A percentile compares a stretch with the other conserved stretches of the same genome.
Evolutionary conservation across 805 yeast species (phyloP).

Genomic region (Wickerhamiella azyma): DNA sequence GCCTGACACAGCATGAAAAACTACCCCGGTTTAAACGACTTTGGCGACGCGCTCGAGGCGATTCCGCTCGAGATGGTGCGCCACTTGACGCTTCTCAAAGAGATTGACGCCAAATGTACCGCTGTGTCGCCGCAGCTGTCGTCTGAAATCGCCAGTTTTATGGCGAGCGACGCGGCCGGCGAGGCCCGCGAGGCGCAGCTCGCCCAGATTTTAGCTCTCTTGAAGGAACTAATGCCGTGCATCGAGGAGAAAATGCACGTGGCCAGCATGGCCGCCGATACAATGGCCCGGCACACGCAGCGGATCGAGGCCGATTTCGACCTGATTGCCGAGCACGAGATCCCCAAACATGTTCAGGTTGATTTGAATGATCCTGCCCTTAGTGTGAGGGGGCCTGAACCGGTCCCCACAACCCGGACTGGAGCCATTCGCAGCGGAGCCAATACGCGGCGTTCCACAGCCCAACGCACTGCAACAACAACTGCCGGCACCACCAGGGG

Average conservation of each 20-base stretch:
- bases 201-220: constrained; percentile 29
- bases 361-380: constrained; percentile 78
- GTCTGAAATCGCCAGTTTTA: constrained; percentile 37
- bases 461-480: not conserved
- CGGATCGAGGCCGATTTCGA: constrained; percentile 74
- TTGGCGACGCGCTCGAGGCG: constrained; percentile 82
- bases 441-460: not conserved
- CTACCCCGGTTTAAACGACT: constrained; percentile 81
- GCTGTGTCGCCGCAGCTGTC: constrained; percentile 56
- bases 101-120: constrained; percentile 88
- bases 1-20: not conserved
- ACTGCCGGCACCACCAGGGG: not conserved
- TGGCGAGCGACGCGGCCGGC: constrained; percentile 23
- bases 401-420: not conserved
- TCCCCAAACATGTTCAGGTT: constrained; percentile 60
- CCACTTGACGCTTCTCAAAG: constrained; percentile 77
- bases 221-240: constrained; percentile 72
- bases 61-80: constrained; percentile 71
- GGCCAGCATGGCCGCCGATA: constrained; percentile 78
- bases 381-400: constrained; percentile 40
- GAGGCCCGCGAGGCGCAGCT: constrained; percentile 23
- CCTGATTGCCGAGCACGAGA: constrained; percentile 57
- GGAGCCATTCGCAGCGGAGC: not conserved
- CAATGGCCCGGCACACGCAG: constrained; percentile 49
- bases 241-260: constrained; percentile 96